These are phyloP conservation scores for Tolypocladium cylindrosporum DNA, from an alignment of 2,329 filamentous ascomycete genomes.

Conservation along the genomic window DNA sequence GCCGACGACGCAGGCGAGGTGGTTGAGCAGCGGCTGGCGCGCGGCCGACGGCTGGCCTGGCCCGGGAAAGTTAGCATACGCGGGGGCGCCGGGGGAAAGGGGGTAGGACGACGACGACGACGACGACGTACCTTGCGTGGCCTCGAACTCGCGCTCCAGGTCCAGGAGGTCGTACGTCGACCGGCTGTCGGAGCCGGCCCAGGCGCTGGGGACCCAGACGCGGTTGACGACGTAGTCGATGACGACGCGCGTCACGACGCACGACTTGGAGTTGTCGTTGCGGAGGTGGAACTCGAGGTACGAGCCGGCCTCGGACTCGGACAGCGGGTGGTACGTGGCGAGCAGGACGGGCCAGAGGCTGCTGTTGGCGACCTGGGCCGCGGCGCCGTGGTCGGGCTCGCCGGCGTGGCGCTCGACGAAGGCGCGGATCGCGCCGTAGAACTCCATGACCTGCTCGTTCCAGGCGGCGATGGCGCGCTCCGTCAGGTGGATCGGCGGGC, in stretches of 20 bases:
- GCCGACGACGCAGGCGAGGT: constrained; percentile 25
- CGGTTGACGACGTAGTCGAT: constrained; percentile 32
- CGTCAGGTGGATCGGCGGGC: constrained; percentile 24
- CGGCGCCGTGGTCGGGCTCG: constrained; percentile 17
- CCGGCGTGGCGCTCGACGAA: constrained; percentile 26
- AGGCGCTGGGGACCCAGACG: constrained; percentile 28
- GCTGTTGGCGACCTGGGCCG: constrained; percentile 17
- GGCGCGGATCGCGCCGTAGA: constrained; percentile 23
- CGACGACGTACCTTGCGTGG: constrained; percentile 19
- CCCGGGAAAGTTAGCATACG: constrained; percentile 11
- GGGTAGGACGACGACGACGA: no score
- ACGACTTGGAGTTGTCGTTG: constrained; percentile 28
- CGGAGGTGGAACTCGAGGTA: constrained; percentile 31
- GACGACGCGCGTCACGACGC: constrained; percentile 31
- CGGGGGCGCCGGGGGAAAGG: no score
- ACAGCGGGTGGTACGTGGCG: constrained; percentile 26
- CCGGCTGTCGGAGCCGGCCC: constrained; percentile 25
- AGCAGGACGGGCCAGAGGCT: constrained; percentile 26
- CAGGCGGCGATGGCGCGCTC: constrained; percentile 22
- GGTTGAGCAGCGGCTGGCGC: constrained; percentile 29
- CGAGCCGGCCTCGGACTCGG: constrained; percentile 25
- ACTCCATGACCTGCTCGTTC: constrained; percentile 25
- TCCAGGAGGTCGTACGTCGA: constrained; percentile 23
- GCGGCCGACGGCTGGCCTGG: constrained; percentile 22
- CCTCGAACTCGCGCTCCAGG: constrained; percentile 25